Evolutionary conservation across 805 yeast species (phyloP), one percentile per base, ranked within the genome.

Genomic region (Hanseniaspora hatyaiensis): DNA sequence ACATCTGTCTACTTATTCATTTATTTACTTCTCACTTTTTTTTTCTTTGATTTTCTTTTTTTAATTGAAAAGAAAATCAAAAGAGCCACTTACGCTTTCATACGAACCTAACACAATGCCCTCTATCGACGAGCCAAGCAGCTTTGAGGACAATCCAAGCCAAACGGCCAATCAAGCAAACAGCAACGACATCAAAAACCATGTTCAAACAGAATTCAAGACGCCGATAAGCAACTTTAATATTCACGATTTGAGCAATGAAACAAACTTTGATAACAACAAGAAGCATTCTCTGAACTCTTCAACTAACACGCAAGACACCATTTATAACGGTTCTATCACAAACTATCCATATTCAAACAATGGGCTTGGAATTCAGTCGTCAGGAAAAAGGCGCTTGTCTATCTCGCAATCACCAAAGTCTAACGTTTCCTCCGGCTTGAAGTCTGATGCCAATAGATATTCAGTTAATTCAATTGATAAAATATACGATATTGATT

Each of bases 331-430:
- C 31, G 11, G 22, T 6, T n/a, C 15, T 37, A 28, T 19, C 1
- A 26, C 12, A 9, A 37, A 37, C 19, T 37, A 37, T 26, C 40
- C 32, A 37, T 37, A 37, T 24, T 4, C 22, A 6, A 23, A 37
- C 18, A 28, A 9, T 3, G 2, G 19, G 3, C 12, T 24, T 9
- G 40, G 40, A 5, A 6, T 26, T 3, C 31, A 23, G 9, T 4
- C 11, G 4, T 9, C 23, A 12, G 31, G 32, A 24, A 42, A 31
- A 19, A 44, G 34, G 20, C 20, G 41, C 34, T 8, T n/a, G 18
- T 44, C 48, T 16, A 36, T 44, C 19, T 36, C 48, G 4, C 48
- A 44, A 23, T 44, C 48, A 5, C 48, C 48, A 13, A 44, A 36
- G 23, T 44, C 48, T 4, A 44, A 34, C 15, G 31, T 34, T 8